Percentiles rank a stretch among this genome's conserved stretches.
Evolutionary conservation across 225 moss, liverwort and hornwort species (phyloP).

Genomic region (Takakia lepidozioides): DNA sequence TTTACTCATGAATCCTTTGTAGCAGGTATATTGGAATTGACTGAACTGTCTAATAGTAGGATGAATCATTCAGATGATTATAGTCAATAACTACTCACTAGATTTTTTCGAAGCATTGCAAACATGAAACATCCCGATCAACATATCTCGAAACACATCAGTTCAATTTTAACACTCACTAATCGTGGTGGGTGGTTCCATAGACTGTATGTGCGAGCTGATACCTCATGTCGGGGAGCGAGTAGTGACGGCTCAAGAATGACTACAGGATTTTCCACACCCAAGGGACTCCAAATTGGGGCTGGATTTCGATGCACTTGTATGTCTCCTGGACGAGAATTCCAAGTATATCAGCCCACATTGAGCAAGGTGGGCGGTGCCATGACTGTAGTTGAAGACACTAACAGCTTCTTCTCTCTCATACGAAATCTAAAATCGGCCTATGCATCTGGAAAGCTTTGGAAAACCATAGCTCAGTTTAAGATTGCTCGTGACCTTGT

Average conservation of each 20-base stretch:
- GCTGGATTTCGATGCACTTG: constrained; percentile 39
- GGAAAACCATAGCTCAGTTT: constrained; percentile 49
- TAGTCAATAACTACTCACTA: too few relatives aligned
- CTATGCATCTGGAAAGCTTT: constrained; percentile 37
- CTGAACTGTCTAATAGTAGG: too few relatives aligned
- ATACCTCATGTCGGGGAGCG: constrained; percentile 25
- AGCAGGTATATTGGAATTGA: too few relatives aligned
- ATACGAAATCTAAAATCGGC: constrained; percentile 29
- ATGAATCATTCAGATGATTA: too few relatives aligned
- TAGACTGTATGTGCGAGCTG: constrained; percentile 38
- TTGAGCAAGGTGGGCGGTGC: constrained; percentile 21
- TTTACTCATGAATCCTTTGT: too few relatives aligned
- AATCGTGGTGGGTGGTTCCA: not conserved
- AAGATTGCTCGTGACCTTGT: constrained; percentile 31
- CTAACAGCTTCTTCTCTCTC: constrained; percentile 23
- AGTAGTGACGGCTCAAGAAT: constrained; percentile 26
- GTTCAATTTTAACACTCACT: too few relatives aligned
- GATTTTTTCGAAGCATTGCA: too few relatives aligned
- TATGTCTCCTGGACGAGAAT: constrained; percentile 27
- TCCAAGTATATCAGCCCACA: constrained; percentile 25
- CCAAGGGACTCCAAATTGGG: constrained; percentile 28
- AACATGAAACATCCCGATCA: too few relatives aligned
- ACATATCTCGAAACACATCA: too few relatives aligned
- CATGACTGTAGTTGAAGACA: constrained; percentile 23
- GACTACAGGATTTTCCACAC: constrained; percentile 29